Evolutionary conservation across 305 asterid species (phyloP), one percentile per base, ranked within the genome.

Genomic region (Solanum hybrid): DNA sequence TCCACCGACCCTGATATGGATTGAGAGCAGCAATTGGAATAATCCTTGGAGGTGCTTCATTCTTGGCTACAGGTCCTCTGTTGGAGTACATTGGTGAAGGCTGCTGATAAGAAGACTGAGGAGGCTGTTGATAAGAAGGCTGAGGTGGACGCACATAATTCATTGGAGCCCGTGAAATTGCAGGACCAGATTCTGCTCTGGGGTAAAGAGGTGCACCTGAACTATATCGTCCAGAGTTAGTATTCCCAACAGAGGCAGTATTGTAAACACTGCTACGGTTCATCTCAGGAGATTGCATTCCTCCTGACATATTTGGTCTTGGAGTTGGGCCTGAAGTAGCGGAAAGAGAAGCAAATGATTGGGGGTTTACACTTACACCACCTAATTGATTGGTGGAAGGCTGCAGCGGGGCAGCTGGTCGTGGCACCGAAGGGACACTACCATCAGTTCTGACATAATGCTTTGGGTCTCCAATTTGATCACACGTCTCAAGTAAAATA

Each of bases 1-100:
- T 95, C 99, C 99, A 97, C 91, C 97, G 93, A 79, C 96, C 96
- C 87, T 94, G 97, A 92, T 96, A 97, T 41, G 99, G 99, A 93
- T 95, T 95, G 91, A 97, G 85, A 22, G 96, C 96, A 90, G 96
- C 98, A 93, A 97, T 96, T 27, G 99, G 99, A 32, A 94, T 89
- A 79, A 97, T 93, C 93, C 95, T 94, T 13, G 96, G 94, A 78
- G 98, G 93, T 51, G 99, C 97, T 90, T 96, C 99, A 91, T 97
- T 96, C 91, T 91, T 96, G 41, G 98, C 95, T 70, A 95, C 89
- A 83, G 99, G 99, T 51, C 99, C 99, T 91, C 98, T 94, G 92
- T 98, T 98, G 24, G 94, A 90, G 91, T 89, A 95, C 91, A 90
- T 87, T 1, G 99, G 95, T 57, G 98, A 92, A 37, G 95, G 97